phyloP scores from a whole-genome alignment of 2,329 filamentous ascomycete species.

The Phyllosticta capitalensis region DNA sequence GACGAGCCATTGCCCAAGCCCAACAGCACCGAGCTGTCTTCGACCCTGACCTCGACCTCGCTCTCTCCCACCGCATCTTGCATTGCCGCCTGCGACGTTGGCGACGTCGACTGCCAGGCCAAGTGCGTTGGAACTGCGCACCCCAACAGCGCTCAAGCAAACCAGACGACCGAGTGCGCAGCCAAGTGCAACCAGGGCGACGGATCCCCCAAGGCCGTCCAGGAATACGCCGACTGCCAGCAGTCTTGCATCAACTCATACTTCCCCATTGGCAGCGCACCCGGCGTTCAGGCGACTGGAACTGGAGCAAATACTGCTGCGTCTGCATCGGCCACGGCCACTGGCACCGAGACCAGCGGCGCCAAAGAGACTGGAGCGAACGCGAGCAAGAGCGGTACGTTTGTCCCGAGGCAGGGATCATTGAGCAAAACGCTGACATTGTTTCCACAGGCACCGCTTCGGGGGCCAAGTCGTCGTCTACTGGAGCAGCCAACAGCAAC shows the following conservation, averaged over 20 bases:
- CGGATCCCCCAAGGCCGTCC: slow-evolving; percentile 36
- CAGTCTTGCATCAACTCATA: slow-evolving; percentile 39
- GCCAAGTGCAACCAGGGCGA: slow-evolving; percentile 44
- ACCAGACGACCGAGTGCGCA: slow-evolving; percentile 44
- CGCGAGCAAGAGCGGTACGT: slow-evolving; percentile 1
- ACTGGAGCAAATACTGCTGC: slow-evolving; percentile 16
- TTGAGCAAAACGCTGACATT: background rate
- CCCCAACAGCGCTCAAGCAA: slow-evolving; percentile 40
- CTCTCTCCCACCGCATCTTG: slow-evolving; percentile 26
- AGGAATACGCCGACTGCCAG: slow-evolving; percentile 40
- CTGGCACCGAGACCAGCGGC: slow-evolving; percentile 15
- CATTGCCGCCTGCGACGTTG: slow-evolving; percentile 28
- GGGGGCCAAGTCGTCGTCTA: background rate
- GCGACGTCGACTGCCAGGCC: slow-evolving; percentile 43
- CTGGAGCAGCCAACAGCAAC: background rate
- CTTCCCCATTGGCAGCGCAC: slow-evolving; percentile 36
- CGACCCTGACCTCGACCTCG: slow-evolving; percentile 23
- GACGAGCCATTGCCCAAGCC: slow-evolving; percentile 26
- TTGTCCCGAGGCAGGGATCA: background rate
- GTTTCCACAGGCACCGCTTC: background rate
- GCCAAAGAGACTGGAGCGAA: slow-evolving; percentile 13
- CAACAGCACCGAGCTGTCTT: slow-evolving; percentile 25
- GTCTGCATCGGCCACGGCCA: slow-evolving; percentile 16
- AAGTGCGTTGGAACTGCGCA: slow-evolving; percentile 43
- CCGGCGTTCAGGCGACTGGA: slow-evolving; percentile 9